Conservation (phyloP, 768 basidiomycete species). For the Xanthoconium purpureum region DNA sequence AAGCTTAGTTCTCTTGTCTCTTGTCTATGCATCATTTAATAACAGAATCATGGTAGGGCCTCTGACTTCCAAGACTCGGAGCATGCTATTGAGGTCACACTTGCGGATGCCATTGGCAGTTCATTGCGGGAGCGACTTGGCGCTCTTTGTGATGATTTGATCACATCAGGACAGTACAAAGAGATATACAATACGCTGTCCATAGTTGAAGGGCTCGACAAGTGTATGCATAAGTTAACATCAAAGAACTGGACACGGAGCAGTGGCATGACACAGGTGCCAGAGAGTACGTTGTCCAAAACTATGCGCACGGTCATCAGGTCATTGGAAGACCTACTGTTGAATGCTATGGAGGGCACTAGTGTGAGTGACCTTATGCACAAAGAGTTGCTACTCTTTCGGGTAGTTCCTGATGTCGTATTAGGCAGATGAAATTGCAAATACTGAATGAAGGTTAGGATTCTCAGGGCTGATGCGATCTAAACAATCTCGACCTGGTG, state of each 20-base stretch:
- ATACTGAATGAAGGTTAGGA: no score
- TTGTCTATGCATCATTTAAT: no score
- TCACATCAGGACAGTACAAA: neutral
- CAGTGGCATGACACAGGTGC: no score
- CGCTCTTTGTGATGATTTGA: neutral
- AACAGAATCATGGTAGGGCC: neutral
- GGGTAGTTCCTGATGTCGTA: neutral
- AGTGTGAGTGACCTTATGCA: neutral
- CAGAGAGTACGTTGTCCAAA: no score
- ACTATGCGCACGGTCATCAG: neutral
- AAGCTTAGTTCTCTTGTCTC: neutral
- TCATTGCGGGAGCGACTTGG: neutral
- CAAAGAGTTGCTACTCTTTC: neutral
- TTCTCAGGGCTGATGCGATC: no score
- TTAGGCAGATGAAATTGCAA: no score
- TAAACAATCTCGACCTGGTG: no score
- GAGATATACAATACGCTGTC: neutral
- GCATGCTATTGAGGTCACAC: neutral
- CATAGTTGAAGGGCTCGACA: neutral
- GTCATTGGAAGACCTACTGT: neutral
- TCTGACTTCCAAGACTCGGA: neutral
- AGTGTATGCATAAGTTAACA: neutral
- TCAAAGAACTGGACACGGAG: no score
- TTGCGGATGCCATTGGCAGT: neutral
- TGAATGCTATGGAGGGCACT: neutral